These are phyloP conservation scores for Avena eriantha DNA, from an alignment of 176 grass and related monocot species.

Conservation along the genomic window DNA sequence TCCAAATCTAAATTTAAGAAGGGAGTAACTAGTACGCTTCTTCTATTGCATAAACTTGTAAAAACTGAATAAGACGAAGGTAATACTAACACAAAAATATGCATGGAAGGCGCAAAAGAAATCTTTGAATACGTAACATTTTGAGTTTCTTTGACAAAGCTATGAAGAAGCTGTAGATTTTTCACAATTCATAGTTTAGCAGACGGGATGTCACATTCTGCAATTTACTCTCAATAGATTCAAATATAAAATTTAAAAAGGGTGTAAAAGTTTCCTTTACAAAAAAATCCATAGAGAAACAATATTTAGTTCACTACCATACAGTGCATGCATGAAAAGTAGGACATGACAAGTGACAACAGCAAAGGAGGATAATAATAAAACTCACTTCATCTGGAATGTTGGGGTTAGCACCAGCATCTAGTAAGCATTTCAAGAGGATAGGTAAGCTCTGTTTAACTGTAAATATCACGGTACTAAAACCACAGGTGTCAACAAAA, in stretches of 20 bases:
- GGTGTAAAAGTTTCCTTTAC: background rate
- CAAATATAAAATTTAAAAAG: background rate
- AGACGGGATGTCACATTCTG: background rate
- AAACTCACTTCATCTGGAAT: conserved; percentile 33
- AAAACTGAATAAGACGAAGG: background rate
- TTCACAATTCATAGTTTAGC: background rate
- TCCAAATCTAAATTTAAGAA: background rate
- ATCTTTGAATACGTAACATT: background rate
- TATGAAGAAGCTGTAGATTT: background rate
- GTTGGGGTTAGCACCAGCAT: conserved; percentile 35
- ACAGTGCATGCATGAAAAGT: background rate
- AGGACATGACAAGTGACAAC: conserved; percentile 1
- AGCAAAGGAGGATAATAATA: background rate
- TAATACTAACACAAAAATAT: background rate
- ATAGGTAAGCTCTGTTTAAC: background rate
- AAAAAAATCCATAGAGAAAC: background rate
- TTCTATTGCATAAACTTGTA: background rate
- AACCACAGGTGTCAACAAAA: conserved; percentile 10
- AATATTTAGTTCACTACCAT: background rate
- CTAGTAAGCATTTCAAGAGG: conserved; percentile 21
- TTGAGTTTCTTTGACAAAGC: background rate
- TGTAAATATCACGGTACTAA: background rate
- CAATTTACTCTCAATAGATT: background rate
- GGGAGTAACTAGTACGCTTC: background rate
- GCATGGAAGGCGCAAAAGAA: background rate